These are phyloP conservation scores for Sordaria brevicollis DNA, from an alignment of 495 filamentous ascomycete species.

Conservation along the genomic window DNA sequence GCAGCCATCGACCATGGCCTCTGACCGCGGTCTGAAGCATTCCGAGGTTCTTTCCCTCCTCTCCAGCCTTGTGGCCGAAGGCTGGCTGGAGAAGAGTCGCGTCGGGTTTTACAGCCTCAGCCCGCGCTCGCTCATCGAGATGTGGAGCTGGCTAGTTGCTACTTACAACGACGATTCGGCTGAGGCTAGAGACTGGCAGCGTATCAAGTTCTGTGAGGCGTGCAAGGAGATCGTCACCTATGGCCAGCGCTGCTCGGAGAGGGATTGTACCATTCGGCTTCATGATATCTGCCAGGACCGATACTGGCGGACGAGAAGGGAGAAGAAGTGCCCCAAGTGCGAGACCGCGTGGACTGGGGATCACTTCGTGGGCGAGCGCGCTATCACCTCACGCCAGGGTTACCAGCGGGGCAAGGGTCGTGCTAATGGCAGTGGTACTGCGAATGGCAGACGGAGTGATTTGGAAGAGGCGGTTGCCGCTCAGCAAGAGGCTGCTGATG, in stretches of 20 bases:
- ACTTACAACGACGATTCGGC: conserved; percentile 70
- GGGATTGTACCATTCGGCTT: conserved; percentile 56
- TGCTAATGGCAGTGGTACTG: not conserved
- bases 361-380: conserved; percentile 74
- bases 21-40: conserved; percentile 52
- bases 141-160: conserved; percentile 67
- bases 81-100: conserved; percentile 69
- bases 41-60: conserved; percentile 66
- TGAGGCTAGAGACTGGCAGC: conserved; percentile 43
- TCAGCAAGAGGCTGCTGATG: conserved; percentile 12
- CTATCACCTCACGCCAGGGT: conserved; percentile 42
- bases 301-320: conserved; percentile 54
- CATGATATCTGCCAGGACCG: conserved; percentile 68
- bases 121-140: conserved; percentile 71
- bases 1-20: conserved; percentile 1
- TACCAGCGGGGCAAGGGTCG: conserved; percentile 29
- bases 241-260: conserved; percentile 69
- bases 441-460: conserved; percentile 15
- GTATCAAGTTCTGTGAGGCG: conserved; percentile 78
- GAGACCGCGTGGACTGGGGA: conserved; percentile 60
- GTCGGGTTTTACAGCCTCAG: conserved; percentile 65
- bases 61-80: conserved; percentile 59
- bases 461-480: conserved; percentile 13
- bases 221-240: conserved; percentile 87
- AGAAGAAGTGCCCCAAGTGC: conserved; percentile 65